Percentiles rank a stretch among this genome's conserved stretches.
These are phyloP conservation scores for Lepidium sativum DNA, from an alignment of 345 rosid species.

Conservation along the genomic window DNA sequence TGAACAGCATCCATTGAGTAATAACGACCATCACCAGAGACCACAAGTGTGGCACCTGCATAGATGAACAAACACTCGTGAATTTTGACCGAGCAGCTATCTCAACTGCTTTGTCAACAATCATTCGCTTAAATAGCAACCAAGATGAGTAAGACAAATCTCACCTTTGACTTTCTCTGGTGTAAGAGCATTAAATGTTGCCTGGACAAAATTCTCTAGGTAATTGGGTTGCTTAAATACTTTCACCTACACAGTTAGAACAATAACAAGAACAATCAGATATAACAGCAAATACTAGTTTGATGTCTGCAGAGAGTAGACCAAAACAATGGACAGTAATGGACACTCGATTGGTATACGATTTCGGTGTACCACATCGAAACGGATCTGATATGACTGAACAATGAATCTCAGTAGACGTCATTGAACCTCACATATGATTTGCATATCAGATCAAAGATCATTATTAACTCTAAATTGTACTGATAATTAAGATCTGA, in stretches of 20 bases:
- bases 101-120: neutral
- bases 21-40: conserved; percentile 99
- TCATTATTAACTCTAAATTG: neutral
- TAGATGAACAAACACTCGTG: conserved; percentile 3
- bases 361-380: neutral
- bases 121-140: neutral
- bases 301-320: neutral
- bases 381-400: neutral
- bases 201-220: conserved; percentile 76
- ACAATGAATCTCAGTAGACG: neutral
- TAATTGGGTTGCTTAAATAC: conserved; percentile 83
- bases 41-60: conserved; percentile 92
- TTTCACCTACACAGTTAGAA: conserved; percentile 56
- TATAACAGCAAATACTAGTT: neutral
- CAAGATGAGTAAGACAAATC: neutral
- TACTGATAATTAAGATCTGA: neutral
- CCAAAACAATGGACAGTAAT: neutral
- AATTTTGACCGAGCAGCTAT: neutral
- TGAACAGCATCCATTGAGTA: conserved; percentile 90
- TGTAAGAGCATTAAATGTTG: conserved; percentile 81
- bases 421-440: neutral
- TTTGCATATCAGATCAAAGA: neutral
- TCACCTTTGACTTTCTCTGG: conserved; percentile 75
- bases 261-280: neutral
- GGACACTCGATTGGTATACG: neutral